phyloP scores from a whole-genome alignment of 2,329 filamentous ascomycete genomes.

The Xylariaceae sp. region DNA sequence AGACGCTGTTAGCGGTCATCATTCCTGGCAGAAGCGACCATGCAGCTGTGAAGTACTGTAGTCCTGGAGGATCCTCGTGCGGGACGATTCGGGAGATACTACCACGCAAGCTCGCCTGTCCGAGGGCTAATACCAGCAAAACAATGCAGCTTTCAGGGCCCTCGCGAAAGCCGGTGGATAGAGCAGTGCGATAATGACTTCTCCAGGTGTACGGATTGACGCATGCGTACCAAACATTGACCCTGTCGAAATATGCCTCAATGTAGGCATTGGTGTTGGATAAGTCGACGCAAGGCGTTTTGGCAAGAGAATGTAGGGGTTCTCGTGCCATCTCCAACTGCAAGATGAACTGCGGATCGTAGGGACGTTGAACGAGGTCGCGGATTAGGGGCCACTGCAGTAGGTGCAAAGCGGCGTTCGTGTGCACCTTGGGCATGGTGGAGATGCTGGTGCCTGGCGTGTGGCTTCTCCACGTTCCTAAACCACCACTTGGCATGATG shows the following conservation, averaged over 20 bases:
- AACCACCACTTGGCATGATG: constrained; percentile 56
- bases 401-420: constrained; percentile 71
- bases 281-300: constrained; percentile 62
- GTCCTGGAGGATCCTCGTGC: constrained; percentile 65
- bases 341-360: constrained; percentile 74
- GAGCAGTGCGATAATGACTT: constrained; percentile 66
- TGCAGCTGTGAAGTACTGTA: constrained; percentile 75
- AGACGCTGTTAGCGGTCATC: constrained; percentile 73
- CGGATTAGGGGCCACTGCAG: constrained; percentile 77
- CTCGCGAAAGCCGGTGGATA: constrained; percentile 70
- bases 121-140: constrained; percentile 69
- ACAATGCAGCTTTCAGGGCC: constrained; percentile 80
- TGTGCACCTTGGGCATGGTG: constrained; percentile 80
- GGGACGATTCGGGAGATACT: constrained; percentile 69
- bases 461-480: constrained; percentile 64
- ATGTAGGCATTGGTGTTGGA: constrained; percentile 71
- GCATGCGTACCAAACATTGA: constrained; percentile 81
- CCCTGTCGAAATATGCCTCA: constrained; percentile 72
- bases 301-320: constrained; percentile 62
- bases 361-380: constrained; percentile 69
- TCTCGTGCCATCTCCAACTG: constrained; percentile 77
- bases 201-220: constrained; percentile 79
- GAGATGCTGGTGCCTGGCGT: constrained; percentile 61
- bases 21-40: constrained; percentile 72
- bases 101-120: constrained; percentile 67